A percentile compares a stretch with the other conserved stretches of the same genome.
Evolutionary conservation across 2,329 filamentous ascomycete species (phyloP).

Genomic region (Arthrobotrys conoides): DNA sequence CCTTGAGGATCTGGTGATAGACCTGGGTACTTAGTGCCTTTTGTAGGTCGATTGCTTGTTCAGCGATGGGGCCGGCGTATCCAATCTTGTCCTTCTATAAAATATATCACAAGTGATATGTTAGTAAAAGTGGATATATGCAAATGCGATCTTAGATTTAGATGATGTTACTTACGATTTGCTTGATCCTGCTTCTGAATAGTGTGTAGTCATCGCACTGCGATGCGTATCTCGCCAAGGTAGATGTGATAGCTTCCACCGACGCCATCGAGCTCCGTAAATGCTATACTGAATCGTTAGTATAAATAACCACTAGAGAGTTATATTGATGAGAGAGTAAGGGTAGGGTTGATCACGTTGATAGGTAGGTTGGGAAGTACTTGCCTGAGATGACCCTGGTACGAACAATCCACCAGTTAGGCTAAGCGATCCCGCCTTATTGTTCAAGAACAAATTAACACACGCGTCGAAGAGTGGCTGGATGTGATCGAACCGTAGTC

Average conservation of each 20-base stretch:
- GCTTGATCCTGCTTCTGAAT: conserved; percentile 46
- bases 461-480: conserved; percentile 36
- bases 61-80: not conserved
- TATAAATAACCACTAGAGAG: not conserved
- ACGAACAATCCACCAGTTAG: conserved; percentile 47
- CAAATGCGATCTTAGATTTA: not conserved
- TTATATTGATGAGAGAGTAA: not conserved
- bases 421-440: conserved; percentile 38
- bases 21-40: conserved; percentile 36
- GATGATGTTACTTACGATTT: conserved; percentile 22
- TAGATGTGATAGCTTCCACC: conserved; percentile 49
- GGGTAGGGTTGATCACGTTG: no score
- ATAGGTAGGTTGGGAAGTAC: not conserved
- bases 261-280: conserved; percentile 46
- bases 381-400: conserved; percentile 34
- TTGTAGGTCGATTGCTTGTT: conserved; percentile 46
- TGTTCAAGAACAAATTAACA: conserved; percentile 43
- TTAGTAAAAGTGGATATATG: not conserved
- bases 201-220: conserved; percentile 45
- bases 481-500: conserved; percentile 31
- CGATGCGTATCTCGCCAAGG: conserved; percentile 40
- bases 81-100: conserved; percentile 40
- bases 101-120: not conserved
- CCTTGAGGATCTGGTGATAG: conserved; percentile 47
- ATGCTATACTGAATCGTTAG: conserved; percentile 33